These are phyloP conservation scores for Fusarium algeriense DNA, from an alignment of 2,329 filamentous ascomycete species.

Conservation along the genomic window DNA sequence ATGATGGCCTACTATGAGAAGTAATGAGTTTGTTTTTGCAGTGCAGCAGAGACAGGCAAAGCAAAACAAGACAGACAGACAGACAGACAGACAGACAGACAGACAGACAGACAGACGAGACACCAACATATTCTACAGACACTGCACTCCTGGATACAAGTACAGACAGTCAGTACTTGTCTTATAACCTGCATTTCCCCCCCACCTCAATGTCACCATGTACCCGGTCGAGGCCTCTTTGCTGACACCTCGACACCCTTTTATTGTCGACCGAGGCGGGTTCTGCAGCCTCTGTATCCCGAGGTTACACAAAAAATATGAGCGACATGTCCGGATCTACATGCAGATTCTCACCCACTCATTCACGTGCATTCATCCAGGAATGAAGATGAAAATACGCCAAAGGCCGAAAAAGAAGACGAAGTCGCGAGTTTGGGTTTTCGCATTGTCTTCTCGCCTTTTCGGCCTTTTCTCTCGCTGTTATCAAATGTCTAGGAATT, in stretches of 20 bases:
- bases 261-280: conserved; percentile 29
- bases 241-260: conserved; percentile 1
- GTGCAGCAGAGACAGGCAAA: background rate
- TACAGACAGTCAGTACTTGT: background rate
- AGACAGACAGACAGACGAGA: background rate
- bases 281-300: conserved; percentile 38
- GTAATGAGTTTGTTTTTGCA: background rate
- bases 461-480: conserved; percentile 7
- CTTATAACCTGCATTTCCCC: background rate
- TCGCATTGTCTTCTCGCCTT: background rate
- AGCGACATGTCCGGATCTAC: background rate
- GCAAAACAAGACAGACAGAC: background rate
- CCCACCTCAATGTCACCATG: conserved; percentile 31
- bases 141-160: too few species aligned
- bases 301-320: conserved; percentile 14
- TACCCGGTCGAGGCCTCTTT: conserved; percentile 25
- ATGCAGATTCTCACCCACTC: background rate
- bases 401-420: conserved; percentile 20
- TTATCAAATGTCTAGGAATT: background rate
- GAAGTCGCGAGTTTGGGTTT: conserved; percentile 18
- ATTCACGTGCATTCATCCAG: background rate
- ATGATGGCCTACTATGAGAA: background rate
- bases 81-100: too few species aligned
- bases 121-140: background rate
- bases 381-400: background rate